Conservation (phyloP, 2,329 filamentous ascomycete species). For the Aureobasidium sp. region DNA sequence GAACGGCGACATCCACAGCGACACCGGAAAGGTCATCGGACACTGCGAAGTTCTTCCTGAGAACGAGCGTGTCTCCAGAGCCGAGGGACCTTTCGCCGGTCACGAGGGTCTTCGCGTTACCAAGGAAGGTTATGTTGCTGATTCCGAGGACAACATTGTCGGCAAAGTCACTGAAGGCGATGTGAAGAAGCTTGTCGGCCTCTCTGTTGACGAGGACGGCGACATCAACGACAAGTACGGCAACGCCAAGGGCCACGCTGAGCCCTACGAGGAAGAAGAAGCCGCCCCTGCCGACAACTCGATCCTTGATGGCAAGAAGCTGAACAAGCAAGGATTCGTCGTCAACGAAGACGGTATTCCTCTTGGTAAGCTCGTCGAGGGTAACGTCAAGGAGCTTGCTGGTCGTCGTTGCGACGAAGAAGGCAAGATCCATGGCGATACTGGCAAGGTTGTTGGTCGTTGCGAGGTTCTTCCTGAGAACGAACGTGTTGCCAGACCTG, state of each 20-base stretch:
- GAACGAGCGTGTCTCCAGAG: conserved; percentile 50
- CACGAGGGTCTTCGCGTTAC: conserved; percentile 43
- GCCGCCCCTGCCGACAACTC: conserved; percentile 43
- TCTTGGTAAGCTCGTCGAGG: conserved; percentile 50
- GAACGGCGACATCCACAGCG: conserved; percentile 64
- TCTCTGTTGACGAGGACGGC: conserved; percentile 55
- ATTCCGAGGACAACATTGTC: conserved; percentile 45
- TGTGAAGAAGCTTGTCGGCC: conserved; percentile 52
- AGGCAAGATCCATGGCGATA: conserved; percentile 50
- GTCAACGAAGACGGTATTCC: conserved; percentile 48
- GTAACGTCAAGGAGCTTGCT: conserved; percentile 49
- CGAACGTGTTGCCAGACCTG: conserved; percentile 49
- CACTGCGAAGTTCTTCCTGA: conserved; percentile 61
- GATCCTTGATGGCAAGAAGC: conserved; percentile 45
- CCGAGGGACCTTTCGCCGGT: conserved; percentile 45
- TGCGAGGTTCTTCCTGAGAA: conserved; percentile 52
- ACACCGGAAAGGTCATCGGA: conserved; percentile 64
- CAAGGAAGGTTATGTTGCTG: conserved; percentile 41
- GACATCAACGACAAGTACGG: conserved; percentile 57
- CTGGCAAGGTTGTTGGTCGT: conserved; percentile 50
- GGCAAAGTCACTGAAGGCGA: conserved; percentile 54
- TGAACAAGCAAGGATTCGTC: conserved; percentile 55
- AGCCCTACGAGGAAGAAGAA: conserved; percentile 45
- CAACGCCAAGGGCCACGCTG: conserved; percentile 55
- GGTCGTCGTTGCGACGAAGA: conserved; percentile 50